These are phyloP conservation scores for Cryoendolithus antarcticus DNA, from an alignment of 2,329 filamentous ascomycete genomes.

Conservation along the genomic window DNA sequence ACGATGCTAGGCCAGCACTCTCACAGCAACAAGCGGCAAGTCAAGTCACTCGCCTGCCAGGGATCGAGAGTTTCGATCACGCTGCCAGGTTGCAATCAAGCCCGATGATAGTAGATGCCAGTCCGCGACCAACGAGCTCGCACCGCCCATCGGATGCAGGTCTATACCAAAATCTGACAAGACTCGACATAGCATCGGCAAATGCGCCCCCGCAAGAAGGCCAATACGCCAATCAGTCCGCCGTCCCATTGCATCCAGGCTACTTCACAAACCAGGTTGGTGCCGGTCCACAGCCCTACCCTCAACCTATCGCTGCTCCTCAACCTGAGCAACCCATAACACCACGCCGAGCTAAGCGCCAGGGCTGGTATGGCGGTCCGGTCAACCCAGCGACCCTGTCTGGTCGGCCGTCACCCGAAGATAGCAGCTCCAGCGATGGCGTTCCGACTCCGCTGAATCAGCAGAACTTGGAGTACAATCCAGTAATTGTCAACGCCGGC, in stretches of 20 bases:
- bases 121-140: slow-evolving; percentile 23
- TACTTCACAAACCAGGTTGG: too few relatives aligned
- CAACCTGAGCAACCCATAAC: slow-evolving; percentile 31
- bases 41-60: slow-evolving; percentile 61
- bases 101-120: slow-evolving; percentile 62
- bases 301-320: not conserved
- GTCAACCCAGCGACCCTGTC: slow-evolving; percentile 12
- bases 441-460: slow-evolving; percentile 40
- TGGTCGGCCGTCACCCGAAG: slow-evolving; percentile 40
- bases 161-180: slow-evolving; percentile 53
- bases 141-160: slow-evolving; percentile 43
- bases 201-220: slow-evolving; percentile 22
- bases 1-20: slow-evolving; percentile 46
- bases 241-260: too few relatives aligned
- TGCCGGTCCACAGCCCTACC: too few relatives aligned
- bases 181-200: slow-evolving; percentile 49
- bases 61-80: slow-evolving; percentile 85
- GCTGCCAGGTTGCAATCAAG: slow-evolving; percentile 52
- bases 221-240: slow-evolving; percentile 9
- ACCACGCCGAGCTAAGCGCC: slow-evolving; percentile 50
- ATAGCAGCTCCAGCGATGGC: slow-evolving; percentile 42
- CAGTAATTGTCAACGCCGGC: slow-evolving; percentile 39
- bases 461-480: slow-evolving; percentile 38
- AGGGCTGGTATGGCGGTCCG: slow-evolving; percentile 59
- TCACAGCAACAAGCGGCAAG: slow-evolving; percentile 40